Base-by-base conservation (phyloP, 345 rosid genomes). In the Syzygium aqueum region DNA sequence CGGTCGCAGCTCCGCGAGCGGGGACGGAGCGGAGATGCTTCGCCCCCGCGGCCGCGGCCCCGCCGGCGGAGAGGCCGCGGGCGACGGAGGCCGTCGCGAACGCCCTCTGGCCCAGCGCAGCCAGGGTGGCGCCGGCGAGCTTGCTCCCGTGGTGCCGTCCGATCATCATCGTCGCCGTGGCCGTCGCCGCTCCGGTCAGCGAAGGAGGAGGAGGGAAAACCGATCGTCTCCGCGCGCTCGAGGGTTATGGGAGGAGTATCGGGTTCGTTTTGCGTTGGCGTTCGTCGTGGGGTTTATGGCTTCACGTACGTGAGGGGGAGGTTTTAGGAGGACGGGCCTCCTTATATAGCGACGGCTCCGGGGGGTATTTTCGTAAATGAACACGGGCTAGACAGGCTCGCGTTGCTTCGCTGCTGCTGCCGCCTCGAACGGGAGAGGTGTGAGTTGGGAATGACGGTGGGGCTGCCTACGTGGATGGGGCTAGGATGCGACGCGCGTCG, bases 31-130 rank as follows among this genome's bases (percentile, higher is more conserved):
- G 49, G 13, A 46, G 6, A 33, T 37, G 15, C 67, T 23, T 51
- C 53, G 61, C 65, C 19, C 77, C 52, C 17, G 84, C 23, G 2
- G 86, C 23, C 15, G 86, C 57, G 17, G 87, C 73, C 52, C 51
- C 77, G 13, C 85, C 82, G 2, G 87, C 22, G 6, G 50, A 43
- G 46, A 43, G 37, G n/a, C 87, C 33, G 14, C 85, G 50, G 14
- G 86, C 43, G 59, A 33, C 51, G 77, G 89, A 53, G 46, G 86
- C 89, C 2, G 90, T 57, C 51, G 89, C 61, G 84, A 90, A 85
- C 50, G 73, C 51, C 85, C 89, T 90, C 8, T 53, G 83, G 33
- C 89, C 87, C 33, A 82, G 88, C 59, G 85, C 86, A 8, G 84
- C 86, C 56, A 88, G 6, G 82, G 53, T 16, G 61, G 78, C 84